Evolutionary conservation across 2,329 filamentous ascomycete genomes (phyloP), one percentile per base, ranked within the genome.

Genomic region (Dothideomycetes sp.): DNA sequence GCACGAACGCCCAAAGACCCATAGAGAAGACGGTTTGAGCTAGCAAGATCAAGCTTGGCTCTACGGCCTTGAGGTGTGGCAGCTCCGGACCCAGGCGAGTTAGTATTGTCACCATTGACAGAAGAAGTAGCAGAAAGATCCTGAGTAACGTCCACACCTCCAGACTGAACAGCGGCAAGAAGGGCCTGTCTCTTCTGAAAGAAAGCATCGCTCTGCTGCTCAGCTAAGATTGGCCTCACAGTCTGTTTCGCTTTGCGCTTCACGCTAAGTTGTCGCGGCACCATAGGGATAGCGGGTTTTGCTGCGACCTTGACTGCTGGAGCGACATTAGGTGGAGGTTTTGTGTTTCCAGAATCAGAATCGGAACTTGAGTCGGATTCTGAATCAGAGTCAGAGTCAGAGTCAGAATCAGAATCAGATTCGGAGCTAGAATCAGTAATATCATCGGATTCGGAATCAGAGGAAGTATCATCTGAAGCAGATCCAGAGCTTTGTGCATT

Each of bases 1-100:
- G 71, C 72, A 41, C 76, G 76, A 8, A 86, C 59, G 3, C 83
- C 84, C 3, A 89, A 66, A 5, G 82, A 80, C 7, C 79, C 78
- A 51, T 87, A 84, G 0, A 89, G 58, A 43, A 88, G 65, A 48
- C 84, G 73, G 39, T 76, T 71, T 2, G 78, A 76, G 37, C 80
- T 78, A 12, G 69, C 73, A 20, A 85, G 42, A 51, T 80, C 71
- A 23, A 79, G 57, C 13, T 55, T 61, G 3, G 62, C 61, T 32
- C 66, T 63, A 43, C 64, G 61, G 23, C 47, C 24, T 33, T 33
- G 33, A 17, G 45, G 25, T 25, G 52, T 46, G 11, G 31, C 20
- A 8, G 41, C n/a, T 16, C 10, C 31, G 39, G 7, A 25, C 4
- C 16, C 13, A n/a, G 12, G 12, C 5, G 20, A 22, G 20, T 33